phyloP scores from a whole-genome alignment of 1,284 basidiomycete species.

The Boletellus dicymbophilus region DNA sequence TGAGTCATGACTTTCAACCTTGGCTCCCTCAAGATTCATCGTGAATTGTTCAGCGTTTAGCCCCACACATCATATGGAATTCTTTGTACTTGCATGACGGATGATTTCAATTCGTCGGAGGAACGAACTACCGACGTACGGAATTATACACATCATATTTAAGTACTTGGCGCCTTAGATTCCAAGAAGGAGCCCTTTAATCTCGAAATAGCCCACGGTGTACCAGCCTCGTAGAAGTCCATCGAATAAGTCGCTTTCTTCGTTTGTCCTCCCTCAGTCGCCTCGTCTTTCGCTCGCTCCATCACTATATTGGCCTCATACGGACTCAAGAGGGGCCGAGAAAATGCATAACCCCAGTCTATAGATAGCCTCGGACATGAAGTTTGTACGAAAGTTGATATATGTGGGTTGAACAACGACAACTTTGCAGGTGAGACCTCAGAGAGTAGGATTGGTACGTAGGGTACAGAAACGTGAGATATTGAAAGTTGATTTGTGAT shows the following conservation, averaged over 20 bases:
- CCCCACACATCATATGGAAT: too few species aligned
- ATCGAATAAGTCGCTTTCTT: constrained; percentile 76
- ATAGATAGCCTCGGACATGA: constrained; percentile 96
- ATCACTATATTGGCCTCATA: constrained; percentile 94
- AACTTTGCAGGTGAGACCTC: constrained; percentile 96
- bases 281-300: constrained; percentile 59
- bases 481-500: constrained; percentile 69
- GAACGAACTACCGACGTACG: too few species aligned
- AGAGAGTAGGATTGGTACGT: constrained; percentile 90
- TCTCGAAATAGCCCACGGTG: constrained; percentile 70
- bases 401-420: constrained; percentile 76
- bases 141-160: too few species aligned
- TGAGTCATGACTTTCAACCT: constrained; percentile 38
- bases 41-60: constrained; percentile 29
- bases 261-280: constrained; percentile 30
- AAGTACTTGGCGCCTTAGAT: too few species aligned
- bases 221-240: constrained; percentile 92
- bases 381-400: constrained; percentile 93
- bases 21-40: constrained; percentile 14
- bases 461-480: constrained; percentile 62
- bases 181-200: constrained; percentile 41
- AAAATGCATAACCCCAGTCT: constrained; percentile 98
- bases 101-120: neutral
- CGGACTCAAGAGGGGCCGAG: constrained; percentile 86
- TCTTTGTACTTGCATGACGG: neutral